phyloP scores from a whole-genome alignment of 305 asterid species.

The Striga hermonthica region DNA sequence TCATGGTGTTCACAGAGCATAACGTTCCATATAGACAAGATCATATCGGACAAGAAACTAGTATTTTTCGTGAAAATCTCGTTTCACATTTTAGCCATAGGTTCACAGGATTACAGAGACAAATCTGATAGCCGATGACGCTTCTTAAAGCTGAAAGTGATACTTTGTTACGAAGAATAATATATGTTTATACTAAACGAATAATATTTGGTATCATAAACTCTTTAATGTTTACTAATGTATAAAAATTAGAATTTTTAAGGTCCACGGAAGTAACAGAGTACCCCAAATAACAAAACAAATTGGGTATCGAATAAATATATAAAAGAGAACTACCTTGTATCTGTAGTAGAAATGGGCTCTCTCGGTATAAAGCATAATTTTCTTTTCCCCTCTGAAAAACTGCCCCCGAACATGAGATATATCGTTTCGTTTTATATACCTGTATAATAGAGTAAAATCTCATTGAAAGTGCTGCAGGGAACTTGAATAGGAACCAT shows the following conservation, averaged over 20 bases:
- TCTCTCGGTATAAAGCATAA: conserved; percentile 91
- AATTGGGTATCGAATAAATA: conserved; percentile 1
- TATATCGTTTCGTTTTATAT: conserved; percentile 70
- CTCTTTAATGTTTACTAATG: too few species aligned
- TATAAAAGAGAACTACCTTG: conserved; percentile 69
- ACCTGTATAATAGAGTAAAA: conserved; percentile 44
- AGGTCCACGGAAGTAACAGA: background rate
- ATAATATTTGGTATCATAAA: too few species aligned
- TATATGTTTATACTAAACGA: too few species aligned
- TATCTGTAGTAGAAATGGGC: conserved; percentile 97
- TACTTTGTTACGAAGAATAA: too few species aligned
- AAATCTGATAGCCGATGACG: too few species aligned
- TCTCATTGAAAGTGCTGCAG: background rate
- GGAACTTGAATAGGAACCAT: conserved; percentile 7
- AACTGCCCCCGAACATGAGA: conserved; percentile 86
- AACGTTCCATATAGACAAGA: background rate
- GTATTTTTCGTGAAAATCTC: too few species aligned
- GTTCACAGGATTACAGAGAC: too few species aligned
- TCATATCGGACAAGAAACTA: too few species aligned
- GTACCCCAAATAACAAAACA: conserved; percentile 5
- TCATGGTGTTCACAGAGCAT: background rate
- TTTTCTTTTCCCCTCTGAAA: conserved; percentile 71
- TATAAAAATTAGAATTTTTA: too few species aligned
- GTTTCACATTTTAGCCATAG: too few species aligned
- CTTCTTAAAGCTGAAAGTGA: too few species aligned